These are phyloP conservation scores for Salix udensis DNA, from an alignment of 345 rosid species.

Conservation along the genomic window DNA sequence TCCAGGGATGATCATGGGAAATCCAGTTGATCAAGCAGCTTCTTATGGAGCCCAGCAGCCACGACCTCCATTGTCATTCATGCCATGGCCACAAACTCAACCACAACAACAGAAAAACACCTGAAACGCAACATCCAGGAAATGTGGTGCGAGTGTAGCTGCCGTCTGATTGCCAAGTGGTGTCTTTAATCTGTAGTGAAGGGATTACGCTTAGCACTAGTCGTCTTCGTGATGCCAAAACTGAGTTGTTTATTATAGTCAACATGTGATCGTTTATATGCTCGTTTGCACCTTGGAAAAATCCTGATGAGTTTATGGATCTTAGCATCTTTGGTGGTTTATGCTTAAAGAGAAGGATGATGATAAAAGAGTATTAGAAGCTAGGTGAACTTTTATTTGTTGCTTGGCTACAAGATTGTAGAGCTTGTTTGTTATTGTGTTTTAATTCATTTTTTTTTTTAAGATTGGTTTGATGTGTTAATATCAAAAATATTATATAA, in stretches of 20 bases:
- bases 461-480: too few relatives aligned
- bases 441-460: too few relatives aligned
- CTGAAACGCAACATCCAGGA: background rate
- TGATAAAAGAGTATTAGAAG: background rate
- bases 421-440: too few relatives aligned
- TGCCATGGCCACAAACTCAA: slow-evolving; percentile 39
- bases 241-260: background rate
- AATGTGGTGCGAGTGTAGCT: background rate
- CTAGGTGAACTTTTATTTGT: background rate
- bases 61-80: slow-evolving; percentile 25
- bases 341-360: background rate
- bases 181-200: background rate
- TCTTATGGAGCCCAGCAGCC: slow-evolving; percentile 39
- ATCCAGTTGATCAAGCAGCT: slow-evolving; percentile 35
- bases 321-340: background rate
- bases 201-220: background rate
- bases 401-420: too few relatives aligned
- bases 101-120: slow-evolving; percentile 19
- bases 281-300: background rate
- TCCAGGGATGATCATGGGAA: slow-evolving; percentile 41
- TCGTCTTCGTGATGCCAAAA: background rate
- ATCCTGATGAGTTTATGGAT: background rate
- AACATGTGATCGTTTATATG: background rate
- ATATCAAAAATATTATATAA: too few relatives aligned
- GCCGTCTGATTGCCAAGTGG: background rate